Evolutionary conservation across 2,329 filamentous ascomycete species (phyloP).

Genomic region (Microdochium nivale): DNA sequence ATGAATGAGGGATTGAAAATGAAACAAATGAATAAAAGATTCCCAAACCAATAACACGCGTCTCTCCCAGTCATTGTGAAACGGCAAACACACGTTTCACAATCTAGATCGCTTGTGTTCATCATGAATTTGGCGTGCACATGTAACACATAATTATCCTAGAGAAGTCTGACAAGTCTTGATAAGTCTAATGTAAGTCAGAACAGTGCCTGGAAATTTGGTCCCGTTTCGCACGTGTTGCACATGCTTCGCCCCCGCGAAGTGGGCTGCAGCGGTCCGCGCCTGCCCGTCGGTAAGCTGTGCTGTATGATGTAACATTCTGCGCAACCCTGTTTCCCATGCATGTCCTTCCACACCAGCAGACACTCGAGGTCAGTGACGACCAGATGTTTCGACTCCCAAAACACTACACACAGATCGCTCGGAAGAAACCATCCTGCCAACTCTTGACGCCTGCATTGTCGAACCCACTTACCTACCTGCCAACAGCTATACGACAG

Average conservation of each 20-base stretch:
- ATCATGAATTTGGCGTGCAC: too few species aligned
- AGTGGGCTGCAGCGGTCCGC: background rate
- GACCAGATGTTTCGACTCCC: background rate
- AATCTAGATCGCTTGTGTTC: too few species aligned
- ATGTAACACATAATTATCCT: too few species aligned
- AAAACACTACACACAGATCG: background rate
- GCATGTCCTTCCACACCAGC: background rate
- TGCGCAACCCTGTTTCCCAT: background rate
- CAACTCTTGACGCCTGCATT: background rate
- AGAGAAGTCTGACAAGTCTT: too few species aligned
- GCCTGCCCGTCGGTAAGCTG: background rate
- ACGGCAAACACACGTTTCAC: too few species aligned
- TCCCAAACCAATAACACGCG: background rate
- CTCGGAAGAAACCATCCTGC: background rate
- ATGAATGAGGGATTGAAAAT: constrained; percentile 8
- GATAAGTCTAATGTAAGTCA: too few species aligned
- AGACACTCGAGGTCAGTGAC: background rate
- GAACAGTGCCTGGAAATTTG: too few species aligned
- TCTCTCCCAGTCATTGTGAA: background rate
- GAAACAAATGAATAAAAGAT: constrained; percentile 3
- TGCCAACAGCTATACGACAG: background rate
- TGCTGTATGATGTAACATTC: background rate
- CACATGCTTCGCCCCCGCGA: too few species aligned
- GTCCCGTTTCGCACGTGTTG: too few species aligned
- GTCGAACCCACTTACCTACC: background rate